Percentiles rank a stretch among this genome's conserved stretches.
Evolutionary conservation across 352 stramenopile species (phyloP).

Genomic region (Peronospora destructor): DNA sequence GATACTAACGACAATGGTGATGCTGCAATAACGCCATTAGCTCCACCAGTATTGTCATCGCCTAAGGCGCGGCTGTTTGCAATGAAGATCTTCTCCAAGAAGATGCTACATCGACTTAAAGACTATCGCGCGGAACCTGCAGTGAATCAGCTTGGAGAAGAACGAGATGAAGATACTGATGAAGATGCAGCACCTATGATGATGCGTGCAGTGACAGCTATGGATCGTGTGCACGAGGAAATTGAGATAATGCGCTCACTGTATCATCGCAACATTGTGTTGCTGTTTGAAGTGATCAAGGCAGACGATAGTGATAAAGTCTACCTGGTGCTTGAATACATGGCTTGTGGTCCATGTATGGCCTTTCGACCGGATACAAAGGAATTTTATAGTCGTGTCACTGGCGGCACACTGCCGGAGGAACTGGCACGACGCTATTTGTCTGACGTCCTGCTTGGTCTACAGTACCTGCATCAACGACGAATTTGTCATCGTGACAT

Average conservation of each 20-base stretch:
- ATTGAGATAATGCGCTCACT: constrained; percentile 84
- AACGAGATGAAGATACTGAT: constrained; percentile 1
- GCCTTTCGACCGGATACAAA: constrained; percentile 57
- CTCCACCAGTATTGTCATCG: constrained; percentile 17
- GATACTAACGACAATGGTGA: constrained; percentile 2
- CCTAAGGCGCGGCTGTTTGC: constrained; percentile 49
- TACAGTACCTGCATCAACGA: constrained; percentile 72
- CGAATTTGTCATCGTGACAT: constrained; percentile 85
- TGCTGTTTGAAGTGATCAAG: constrained; percentile 89
- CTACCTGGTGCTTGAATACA: constrained; percentile 85
- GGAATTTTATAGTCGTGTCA: constrained; percentile 65
- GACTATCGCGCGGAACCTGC: constrained; percentile 48
- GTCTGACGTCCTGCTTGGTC: constrained; percentile 65
- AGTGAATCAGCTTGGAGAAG: constrained; percentile 1
- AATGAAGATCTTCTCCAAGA: constrained; percentile 84
- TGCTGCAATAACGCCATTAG: constrained; percentile 1
- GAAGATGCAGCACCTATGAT: constrained; percentile 10
- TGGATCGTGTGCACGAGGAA: constrained; percentile 78
- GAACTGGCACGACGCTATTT: constrained; percentile 56
- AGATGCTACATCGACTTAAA: constrained; percentile 66
- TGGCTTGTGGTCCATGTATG: constrained; percentile 79
- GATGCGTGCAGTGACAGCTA: constrained; percentile 72
- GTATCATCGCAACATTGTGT: constrained; percentile 87
- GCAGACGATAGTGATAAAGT: constrained; percentile 67
- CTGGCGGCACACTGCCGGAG: constrained; percentile 45